Conservation (phyloP, 345 rosid genomes). For the Pelargonium nanum region DNA sequence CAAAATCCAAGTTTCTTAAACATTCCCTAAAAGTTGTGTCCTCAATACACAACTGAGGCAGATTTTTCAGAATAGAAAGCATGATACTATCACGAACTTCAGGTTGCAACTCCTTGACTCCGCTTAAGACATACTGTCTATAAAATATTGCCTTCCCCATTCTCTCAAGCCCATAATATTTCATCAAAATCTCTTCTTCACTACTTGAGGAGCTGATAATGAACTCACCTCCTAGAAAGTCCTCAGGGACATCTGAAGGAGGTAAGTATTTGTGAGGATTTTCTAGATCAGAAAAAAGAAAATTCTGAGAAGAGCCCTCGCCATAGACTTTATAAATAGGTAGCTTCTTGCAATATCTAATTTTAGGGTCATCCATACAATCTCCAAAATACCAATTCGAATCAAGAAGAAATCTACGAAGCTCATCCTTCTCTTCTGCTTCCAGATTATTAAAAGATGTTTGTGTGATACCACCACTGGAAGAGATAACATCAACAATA, state of each 20-base stretch:
- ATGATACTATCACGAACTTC: constrained; percentile 63
- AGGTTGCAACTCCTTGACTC: constrained; percentile 53
- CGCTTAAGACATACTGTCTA: constrained; percentile 52
- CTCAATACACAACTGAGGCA: constrained; percentile 78
- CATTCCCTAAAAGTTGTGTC: constrained; percentile 55
- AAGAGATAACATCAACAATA: constrained; percentile 46
- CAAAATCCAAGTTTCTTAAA: constrained; percentile 69
- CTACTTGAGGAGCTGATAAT: constrained; percentile 34
- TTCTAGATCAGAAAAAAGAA: constrained; percentile 59
- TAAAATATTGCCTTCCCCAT: constrained; percentile 75
- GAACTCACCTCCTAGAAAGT: constrained; percentile 62
- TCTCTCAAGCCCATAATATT: constrained; percentile 60
- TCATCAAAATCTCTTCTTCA: constrained; percentile 63
- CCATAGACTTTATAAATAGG: constrained; percentile 62
- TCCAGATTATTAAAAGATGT: constrained; percentile 31
- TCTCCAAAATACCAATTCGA: constrained; percentile 73
- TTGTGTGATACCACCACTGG: constrained; percentile 26
- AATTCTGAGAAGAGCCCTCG: constrained; percentile 34
- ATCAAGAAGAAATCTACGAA: constrained; percentile 63
- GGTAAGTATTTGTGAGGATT: constrained; percentile 66
- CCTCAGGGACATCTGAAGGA: constrained; percentile 54
- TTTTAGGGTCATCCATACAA: constrained; percentile 30
- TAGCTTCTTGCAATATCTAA: constrained; percentile 54
- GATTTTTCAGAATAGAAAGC: constrained; percentile 65
- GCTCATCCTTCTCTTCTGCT: constrained; percentile 68